Percentiles rank a stretch among this genome's conserved stretches.
phyloP scores from a whole-genome alignment of 345 rosid genomes.

The Ceriops decandra region DNA sequence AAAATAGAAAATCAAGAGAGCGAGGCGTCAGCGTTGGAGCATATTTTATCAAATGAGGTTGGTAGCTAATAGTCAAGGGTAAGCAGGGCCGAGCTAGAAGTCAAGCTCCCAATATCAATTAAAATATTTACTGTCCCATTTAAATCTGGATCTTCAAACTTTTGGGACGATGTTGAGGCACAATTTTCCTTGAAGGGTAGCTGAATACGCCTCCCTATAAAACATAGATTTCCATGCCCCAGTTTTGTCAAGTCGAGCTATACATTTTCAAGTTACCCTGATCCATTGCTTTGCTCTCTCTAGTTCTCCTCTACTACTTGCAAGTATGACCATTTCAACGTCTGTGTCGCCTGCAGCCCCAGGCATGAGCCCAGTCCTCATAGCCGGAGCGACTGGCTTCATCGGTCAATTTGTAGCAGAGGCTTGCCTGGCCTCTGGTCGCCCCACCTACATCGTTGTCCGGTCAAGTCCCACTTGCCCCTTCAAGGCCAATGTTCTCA shows the following conservation, averaged over 20 bases:
- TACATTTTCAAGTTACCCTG: not conserved
- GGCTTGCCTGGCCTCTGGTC: slow-evolving; percentile 53
- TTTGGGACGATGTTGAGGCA: too few species aligned
- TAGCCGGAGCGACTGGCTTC: slow-evolving; percentile 60
- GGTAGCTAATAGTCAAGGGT: not conserved
- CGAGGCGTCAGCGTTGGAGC: too few species aligned
- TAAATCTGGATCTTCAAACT: too few species aligned
- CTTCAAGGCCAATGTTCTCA: slow-evolving; percentile 27
- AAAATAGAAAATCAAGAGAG: too few species aligned
- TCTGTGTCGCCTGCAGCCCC: not conserved
- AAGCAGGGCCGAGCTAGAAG: not conserved
- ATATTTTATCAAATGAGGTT: not conserved
- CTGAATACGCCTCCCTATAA: not conserved
- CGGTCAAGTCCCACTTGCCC: slow-evolving; percentile 27
- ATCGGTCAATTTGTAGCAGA: slow-evolving; percentile 54
- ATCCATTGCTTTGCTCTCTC: not conserved
- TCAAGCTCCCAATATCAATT: not conserved
- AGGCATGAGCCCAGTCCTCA: slow-evolving; percentile 38
- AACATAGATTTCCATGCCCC: not conserved
- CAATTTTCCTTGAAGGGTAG: slow-evolving; percentile 4
- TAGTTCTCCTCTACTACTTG: not conserved
- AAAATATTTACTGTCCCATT: not conserved
- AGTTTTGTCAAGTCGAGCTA: not conserved
- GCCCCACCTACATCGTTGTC: slow-evolving; percentile 49
- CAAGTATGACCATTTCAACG: slow-evolving; percentile 28